Evolutionary conservation across 2,329 filamentous ascomycete species (phyloP).

Genomic region (Pleoardoris graminearum): DNA sequence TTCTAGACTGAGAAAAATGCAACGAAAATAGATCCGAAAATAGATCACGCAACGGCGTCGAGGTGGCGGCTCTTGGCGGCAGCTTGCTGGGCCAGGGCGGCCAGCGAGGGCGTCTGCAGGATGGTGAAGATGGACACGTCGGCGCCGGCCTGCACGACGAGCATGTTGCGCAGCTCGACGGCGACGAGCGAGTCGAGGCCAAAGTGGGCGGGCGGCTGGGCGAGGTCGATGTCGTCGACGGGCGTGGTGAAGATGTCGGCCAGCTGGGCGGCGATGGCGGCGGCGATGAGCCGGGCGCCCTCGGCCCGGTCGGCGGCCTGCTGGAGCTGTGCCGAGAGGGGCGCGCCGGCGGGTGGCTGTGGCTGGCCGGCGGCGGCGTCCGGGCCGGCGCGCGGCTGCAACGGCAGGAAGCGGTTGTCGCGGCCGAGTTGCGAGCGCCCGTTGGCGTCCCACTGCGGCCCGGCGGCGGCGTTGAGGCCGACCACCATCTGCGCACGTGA

Average conservation of each 20-base stretch:
- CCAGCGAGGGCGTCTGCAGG: not conserved
- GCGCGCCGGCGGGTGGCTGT: not conserved
- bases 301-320: not conserved
- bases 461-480: not conserved
- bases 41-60: not conserved
- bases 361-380: not conserved
- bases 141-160: not conserved
- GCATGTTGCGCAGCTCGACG: constrained; percentile 8
- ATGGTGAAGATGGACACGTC: not conserved
- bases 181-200: constrained; percentile 11
- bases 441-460: not conserved
- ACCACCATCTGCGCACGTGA: not conserved
- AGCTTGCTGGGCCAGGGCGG: not conserved
- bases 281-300: not conserved
- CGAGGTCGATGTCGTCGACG: not conserved
- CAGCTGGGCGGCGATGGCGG: not conserved
- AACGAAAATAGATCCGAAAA: no score
- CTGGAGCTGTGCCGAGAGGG: not conserved
- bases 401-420: not conserved
- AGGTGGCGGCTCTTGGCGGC: not conserved
- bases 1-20: no score
- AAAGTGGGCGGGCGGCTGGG: not conserved
- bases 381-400: not conserved
- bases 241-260: not conserved
- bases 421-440: not conserved